phyloP scores from a whole-genome alignment of 106 monocot species.

The Agapanthus africanus region DNA sequence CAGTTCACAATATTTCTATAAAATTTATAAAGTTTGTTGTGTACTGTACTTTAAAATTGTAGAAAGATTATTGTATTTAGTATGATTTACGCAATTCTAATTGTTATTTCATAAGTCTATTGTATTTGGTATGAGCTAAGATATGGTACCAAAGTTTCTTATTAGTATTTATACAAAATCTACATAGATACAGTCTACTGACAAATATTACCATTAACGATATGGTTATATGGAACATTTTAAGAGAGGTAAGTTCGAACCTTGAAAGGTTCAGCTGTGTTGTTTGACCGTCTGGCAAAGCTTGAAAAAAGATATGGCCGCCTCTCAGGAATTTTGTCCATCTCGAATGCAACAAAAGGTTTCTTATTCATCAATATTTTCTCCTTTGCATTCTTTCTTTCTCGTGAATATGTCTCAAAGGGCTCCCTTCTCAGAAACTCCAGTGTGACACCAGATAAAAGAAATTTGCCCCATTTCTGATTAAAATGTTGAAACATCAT shows the following conservation, averaged over 20 bases:
- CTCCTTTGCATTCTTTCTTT: neutral
- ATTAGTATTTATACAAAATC: too few relatives aligned
- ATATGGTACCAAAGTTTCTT: too few relatives aligned
- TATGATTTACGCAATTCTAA: too few relatives aligned
- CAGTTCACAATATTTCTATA: too few relatives aligned
- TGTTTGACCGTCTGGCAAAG: neutral
- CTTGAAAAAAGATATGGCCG: conserved; percentile 33
- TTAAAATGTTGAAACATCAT: neutral
- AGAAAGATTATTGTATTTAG: too few relatives aligned
- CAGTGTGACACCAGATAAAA: conserved; percentile 16
- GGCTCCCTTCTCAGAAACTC: neutral
- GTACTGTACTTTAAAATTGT: too few relatives aligned
- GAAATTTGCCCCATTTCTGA: conserved; percentile 25
- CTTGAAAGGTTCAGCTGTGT: conserved; percentile 1
- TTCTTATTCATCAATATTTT: neutral
- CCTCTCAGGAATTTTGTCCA: conserved; percentile 20
- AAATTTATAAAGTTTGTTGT: too few relatives aligned
- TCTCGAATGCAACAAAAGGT: conserved; percentile 20
- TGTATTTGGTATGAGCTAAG: too few relatives aligned
- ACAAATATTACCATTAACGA: neutral
- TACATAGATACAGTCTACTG: too few relatives aligned
- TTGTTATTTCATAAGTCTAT: too few relatives aligned
- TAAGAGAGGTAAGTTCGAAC: neutral
- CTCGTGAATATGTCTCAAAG: neutral
- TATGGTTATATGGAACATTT: neutral